Conservation (phyloP, 306 rosid species). For the Sechiopsis laciniata region DNA sequence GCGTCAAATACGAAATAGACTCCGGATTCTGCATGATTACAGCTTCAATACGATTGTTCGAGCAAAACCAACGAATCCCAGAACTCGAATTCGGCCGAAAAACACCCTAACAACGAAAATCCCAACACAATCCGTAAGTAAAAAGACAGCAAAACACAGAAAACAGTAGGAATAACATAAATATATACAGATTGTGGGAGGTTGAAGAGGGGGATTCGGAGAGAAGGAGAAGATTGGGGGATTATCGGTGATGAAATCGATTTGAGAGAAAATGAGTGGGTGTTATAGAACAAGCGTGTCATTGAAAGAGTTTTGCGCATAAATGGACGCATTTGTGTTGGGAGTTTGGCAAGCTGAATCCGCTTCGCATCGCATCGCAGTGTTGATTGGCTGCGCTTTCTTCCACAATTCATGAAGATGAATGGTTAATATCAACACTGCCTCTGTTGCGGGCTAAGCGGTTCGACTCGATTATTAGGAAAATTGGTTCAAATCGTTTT, state of each 20-base stretch:
- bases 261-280: conserved; percentile 25
- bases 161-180: background rate
- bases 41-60: conserved; percentile 23
- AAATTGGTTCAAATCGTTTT: too few species aligned
- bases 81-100: conserved; percentile 31
- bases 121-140: background rate
- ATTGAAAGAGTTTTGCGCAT: conserved; percentile 29
- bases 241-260: background rate
- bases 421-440: too few species aligned
- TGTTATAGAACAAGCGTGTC: conserved; percentile 31
- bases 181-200: conserved; percentile 7
- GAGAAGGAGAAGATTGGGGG: background rate
- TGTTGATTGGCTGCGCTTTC: background rate
- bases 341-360: background rate
- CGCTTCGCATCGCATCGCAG: conserved; percentile 9
- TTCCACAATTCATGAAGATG: too few species aligned
- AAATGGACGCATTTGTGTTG: conserved; percentile 36
- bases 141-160: too few species aligned
- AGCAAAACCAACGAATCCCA: conserved; percentile 36
- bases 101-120: conserved; percentile 32
- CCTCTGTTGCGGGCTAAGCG: too few species aligned
- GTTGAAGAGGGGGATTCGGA: conserved; percentile 28
- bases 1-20: conserved; percentile 60
- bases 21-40: conserved; percentile 40
- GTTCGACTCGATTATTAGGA: too few species aligned